Evolutionary conservation across 73 alveolate genomes (phyloP).

Genomic region (Paramecium tetraurelia): DNA sequence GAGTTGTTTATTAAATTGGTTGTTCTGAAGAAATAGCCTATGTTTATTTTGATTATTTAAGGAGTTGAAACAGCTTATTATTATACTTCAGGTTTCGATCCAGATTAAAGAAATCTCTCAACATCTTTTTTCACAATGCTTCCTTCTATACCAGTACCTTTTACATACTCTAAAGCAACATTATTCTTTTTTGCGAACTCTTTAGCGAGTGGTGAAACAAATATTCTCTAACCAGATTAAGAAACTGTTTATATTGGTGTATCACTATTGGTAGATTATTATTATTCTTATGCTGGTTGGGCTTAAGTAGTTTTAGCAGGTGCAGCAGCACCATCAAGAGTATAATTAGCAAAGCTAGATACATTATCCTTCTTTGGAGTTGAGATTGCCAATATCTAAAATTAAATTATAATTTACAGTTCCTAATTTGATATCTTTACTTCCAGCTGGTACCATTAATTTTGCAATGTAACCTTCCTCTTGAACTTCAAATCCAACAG

Average conservation of each 20-base stretch:
- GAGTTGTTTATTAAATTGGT: slow-evolving; percentile 20
- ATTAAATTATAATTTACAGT: background rate
- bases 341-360: slow-evolving; percentile 73
- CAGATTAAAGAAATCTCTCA: slow-evolving; percentile 38
- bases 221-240: slow-evolving; percentile 43
- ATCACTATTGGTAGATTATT: background rate
- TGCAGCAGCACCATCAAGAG: slow-evolving; percentile 50
- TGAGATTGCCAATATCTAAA: slow-evolving; percentile 74
- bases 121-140: slow-evolving; percentile 83
- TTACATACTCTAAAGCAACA: slow-evolving; percentile 51
- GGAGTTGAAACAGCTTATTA: background rate
- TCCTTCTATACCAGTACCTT: slow-evolving; percentile 89
- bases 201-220: slow-evolving; percentile 76
- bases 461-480: slow-evolving; percentile 89
- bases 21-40: background rate
- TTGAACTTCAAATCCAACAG: slow-evolving; percentile 86
- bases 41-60: background rate
- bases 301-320: slow-evolving; percentile 57
- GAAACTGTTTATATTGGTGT: slow-evolving; percentile 47
- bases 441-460: slow-evolving; percentile 65
- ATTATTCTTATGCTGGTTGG: background rate
- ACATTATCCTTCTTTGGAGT: slow-evolving; percentile 79
- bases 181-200: slow-evolving; percentile 63
- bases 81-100: background rate
- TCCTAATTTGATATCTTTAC: slow-evolving; percentile 73